These are phyloP conservation scores for Isabelozyma gotoi DNA, from an alignment of 805 yeast genomes.

Conservation along the genomic window DNA sequence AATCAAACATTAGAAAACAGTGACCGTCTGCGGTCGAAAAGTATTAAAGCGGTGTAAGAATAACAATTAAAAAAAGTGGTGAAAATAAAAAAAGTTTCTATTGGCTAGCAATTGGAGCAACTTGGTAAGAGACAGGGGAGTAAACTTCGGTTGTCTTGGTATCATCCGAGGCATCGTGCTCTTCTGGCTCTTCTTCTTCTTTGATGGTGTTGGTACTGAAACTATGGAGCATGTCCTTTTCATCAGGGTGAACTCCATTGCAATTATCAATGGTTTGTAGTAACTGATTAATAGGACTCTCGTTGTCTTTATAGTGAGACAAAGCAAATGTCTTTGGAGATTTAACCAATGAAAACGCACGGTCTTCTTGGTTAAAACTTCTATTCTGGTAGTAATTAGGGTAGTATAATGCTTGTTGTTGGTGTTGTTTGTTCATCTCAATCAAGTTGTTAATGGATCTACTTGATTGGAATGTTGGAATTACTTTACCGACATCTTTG, in stretches of 20 bases:
- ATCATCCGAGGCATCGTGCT: neutral
- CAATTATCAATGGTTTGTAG: slow-evolving; percentile 17
- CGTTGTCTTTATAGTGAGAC: slow-evolving; percentile 32
- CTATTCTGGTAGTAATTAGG: slow-evolving; percentile 8
- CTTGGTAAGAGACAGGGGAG: neutral
- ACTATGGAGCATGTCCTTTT: slow-evolving; percentile 23
- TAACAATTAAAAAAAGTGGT: neutral
- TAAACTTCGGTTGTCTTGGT: neutral
- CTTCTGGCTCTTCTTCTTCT: slow-evolving; percentile 41
- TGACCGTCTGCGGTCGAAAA: no score
- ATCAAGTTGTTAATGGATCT: slow-evolving; percentile 23
- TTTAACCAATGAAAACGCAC: slow-evolving; percentile 28
- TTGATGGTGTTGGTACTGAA: slow-evolving; percentile 36
- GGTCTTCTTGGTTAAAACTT: slow-evolving; percentile 12
- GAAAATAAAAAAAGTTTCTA: neutral
- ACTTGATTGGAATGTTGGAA: slow-evolving; percentile 32
- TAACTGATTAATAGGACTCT: slow-evolving; percentile 37
- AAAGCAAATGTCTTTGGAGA: slow-evolving; percentile 43
- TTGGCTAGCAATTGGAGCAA: neutral
- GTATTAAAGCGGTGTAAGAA: neutral
- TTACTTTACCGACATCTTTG: slow-evolving; percentile 30
- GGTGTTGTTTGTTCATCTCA: slow-evolving; percentile 6
- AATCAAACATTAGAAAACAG: no score
- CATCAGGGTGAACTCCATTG: neutral
- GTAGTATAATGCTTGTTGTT: slow-evolving; percentile 1